Conservation (phyloP, 176 grass and related monocot species). For the Phyllostachys edulis region DNA sequence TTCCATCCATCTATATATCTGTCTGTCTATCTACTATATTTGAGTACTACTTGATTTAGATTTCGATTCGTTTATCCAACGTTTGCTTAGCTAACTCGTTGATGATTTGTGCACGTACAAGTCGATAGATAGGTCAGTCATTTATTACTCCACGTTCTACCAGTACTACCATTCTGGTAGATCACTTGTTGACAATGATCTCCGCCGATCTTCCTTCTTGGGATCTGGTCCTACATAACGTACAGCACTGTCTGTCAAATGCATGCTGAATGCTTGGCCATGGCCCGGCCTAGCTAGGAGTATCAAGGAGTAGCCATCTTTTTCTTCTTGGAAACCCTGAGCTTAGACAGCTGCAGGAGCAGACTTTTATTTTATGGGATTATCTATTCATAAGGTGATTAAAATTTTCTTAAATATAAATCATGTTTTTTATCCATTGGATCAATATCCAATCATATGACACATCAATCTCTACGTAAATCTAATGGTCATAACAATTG, state of each 20-base stretch:
- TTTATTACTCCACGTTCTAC: constrained; percentile 3
- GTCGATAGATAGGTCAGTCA: background rate
- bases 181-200: constrained; percentile 3
- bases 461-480: too few relatives aligned
- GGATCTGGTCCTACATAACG: background rate
- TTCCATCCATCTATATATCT: background rate
- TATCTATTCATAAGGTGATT: too few relatives aligned
- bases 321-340: constrained; percentile 11
- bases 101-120: background rate
- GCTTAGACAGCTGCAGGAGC: background rate
- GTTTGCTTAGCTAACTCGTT: background rate
- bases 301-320: background rate
- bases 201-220: background rate
- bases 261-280: constrained; percentile 7
- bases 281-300: background rate
- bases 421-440: too few relatives aligned
- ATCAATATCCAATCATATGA: too few relatives aligned
- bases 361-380: background rate
- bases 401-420: too few relatives aligned
- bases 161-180: background rate
- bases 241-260: background rate
- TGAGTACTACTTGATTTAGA: background rate
- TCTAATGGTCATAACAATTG: too few relatives aligned
- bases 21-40: background rate
- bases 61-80: background rate